A percentile compares a stretch with the other conserved stretches of the same genome.
These are phyloP conservation scores for Dactylellina haptotyla DNA, from an alignment of 2,329 filamentous ascomycete species.

Conservation along the genomic window DNA sequence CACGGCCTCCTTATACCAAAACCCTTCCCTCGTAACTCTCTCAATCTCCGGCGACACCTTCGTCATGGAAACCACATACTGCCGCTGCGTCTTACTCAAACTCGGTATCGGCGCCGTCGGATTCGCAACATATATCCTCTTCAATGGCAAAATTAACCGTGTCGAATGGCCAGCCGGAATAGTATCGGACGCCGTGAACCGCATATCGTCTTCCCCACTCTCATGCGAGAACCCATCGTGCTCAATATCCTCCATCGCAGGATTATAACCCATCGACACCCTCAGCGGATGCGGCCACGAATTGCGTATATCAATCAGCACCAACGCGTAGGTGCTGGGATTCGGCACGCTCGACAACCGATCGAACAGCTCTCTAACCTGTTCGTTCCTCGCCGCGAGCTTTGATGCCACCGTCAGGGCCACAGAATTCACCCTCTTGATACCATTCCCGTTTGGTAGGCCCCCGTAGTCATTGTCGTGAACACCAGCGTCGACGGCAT, in stretches of 20 bases:
- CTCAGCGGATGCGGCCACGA: slow-evolving; percentile 83
- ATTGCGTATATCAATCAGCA: slow-evolving; percentile 86
- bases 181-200: slow-evolving; percentile 63
- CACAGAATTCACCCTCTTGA: slow-evolving; percentile 43
- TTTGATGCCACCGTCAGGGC: not conserved
- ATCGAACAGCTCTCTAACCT: slow-evolving; percentile 64
- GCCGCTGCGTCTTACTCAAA: slow-evolving; percentile 82
- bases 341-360: slow-evolving; percentile 62
- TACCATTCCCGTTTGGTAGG: slow-evolving; percentile 60
- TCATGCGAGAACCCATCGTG: slow-evolving; percentile 10
- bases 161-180: slow-evolving; percentile 76
- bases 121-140: slow-evolving; percentile 78
- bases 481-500: slow-evolving; percentile 29
- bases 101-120: slow-evolving; percentile 81
- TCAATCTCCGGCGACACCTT: slow-evolving; percentile 83
- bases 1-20: slow-evolving; percentile 89
- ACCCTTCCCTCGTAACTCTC: slow-evolving; percentile 79
- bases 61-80: slow-evolving; percentile 86
- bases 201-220: slow-evolving; percentile 62
- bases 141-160: slow-evolving; percentile 79
- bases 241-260: slow-evolving; percentile 47
- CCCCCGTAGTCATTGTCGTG: too few relatives aligned
- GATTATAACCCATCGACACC: slow-evolving; percentile 68
- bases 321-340: slow-evolving; percentile 75
- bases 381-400: slow-evolving; percentile 54